Conservation (phyloP, 352 stramenopile genomes). For the Pythium apleroticum region DNA sequence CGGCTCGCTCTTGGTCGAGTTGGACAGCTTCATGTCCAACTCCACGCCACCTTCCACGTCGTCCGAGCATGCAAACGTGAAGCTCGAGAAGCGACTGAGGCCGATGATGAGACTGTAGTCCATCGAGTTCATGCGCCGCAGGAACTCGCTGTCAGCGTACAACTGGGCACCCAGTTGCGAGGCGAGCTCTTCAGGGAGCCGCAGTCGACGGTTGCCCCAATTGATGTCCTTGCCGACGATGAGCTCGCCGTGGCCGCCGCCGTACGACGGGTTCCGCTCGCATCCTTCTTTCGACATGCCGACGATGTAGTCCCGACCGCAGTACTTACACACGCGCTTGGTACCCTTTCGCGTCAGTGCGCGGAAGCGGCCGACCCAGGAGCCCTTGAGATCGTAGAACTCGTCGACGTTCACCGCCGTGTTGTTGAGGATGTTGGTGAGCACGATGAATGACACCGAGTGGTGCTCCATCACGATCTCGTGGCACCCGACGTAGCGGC, state of each 20-base stretch:
- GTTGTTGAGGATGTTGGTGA: constrained; percentile 90
- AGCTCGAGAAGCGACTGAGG: constrained; percentile 55
- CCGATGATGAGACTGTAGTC: constrained; percentile 97
- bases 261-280: constrained; percentile 56
- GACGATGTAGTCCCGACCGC: constrained; percentile 83
- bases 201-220: constrained; percentile 78
- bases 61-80: constrained; percentile 23
- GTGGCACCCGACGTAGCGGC: constrained; percentile 87
- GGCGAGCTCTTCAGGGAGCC: constrained; percentile 64
- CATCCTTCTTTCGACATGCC: constrained; percentile 83
- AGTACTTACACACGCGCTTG: constrained; percentile 86
- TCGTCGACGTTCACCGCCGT: constrained; percentile 83
- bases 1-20: constrained; percentile 11
- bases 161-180: constrained; percentile 84
- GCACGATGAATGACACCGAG: constrained; percentile 85
- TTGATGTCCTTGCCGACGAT: constrained; percentile 87
- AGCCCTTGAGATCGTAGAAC: constrained; percentile 89
- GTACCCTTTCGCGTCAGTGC: constrained; percentile 60
- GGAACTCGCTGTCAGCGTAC: constrained; percentile 90
- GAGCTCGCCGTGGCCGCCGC: constrained; percentile 73
- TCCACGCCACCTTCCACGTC: constrained; percentile 8
- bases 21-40: constrained; percentile 18
- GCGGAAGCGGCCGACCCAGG: constrained; percentile 85
- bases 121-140: constrained; percentile 96
- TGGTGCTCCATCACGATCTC: constrained; percentile 86